phyloP scores from a whole-genome alignment of 257 asterid species.

The Nyctanthes arbortristis region DNA sequence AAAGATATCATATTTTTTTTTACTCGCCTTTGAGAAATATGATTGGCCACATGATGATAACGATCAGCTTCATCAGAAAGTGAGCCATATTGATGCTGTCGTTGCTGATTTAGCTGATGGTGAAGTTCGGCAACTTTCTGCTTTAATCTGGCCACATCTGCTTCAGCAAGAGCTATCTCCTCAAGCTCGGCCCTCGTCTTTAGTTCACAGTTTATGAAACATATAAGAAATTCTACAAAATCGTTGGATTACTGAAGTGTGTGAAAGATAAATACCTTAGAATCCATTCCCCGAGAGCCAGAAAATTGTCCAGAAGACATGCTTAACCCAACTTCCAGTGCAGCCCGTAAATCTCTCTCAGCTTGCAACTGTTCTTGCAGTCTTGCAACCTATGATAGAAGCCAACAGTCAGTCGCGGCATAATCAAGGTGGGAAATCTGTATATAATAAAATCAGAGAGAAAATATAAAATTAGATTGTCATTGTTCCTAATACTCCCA shows the following conservation, averaged over 20 bases:
- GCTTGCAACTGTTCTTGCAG: conserved; percentile 98
- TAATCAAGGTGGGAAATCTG: too few species aligned
- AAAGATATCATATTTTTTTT: conserved; percentile 1
- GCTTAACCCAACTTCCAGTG: conserved; percentile 92
- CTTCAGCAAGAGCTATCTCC: conserved; percentile 99
- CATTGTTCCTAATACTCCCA: too few species aligned
- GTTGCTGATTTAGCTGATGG: conserved; percentile 94
- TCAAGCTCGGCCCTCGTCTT: conserved; percentile 98
- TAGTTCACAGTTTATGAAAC: conserved; percentile 30
- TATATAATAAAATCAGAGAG: too few species aligned
- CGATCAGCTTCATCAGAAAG: conserved; percentile 71
- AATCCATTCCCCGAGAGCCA: conserved; percentile 83
- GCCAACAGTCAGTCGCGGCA: conserved; percentile 21
- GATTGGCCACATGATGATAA: conserved; percentile 54
- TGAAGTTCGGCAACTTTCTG: conserved; percentile 98
- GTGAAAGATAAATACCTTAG: conserved; percentile 60
- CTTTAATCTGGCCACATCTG: conserved; percentile 93
- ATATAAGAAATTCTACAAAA: conserved; percentile 21
- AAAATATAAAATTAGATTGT: too few species aligned
- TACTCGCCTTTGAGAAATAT: conserved; percentile 64
- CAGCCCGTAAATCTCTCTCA: conserved; percentile 94
- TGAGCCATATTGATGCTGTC: conserved; percentile 84
- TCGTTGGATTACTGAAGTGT: conserved; percentile 16
- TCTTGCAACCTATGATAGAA: conserved; percentile 68
- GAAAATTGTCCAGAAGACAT: conserved; percentile 86